A percentile compares a stretch with the other conserved stretches of the same genome.
Evolutionary conservation across 2,329 filamentous ascomycete genomes (phyloP).

Genomic region (Metarhizium brunneum): DNA sequence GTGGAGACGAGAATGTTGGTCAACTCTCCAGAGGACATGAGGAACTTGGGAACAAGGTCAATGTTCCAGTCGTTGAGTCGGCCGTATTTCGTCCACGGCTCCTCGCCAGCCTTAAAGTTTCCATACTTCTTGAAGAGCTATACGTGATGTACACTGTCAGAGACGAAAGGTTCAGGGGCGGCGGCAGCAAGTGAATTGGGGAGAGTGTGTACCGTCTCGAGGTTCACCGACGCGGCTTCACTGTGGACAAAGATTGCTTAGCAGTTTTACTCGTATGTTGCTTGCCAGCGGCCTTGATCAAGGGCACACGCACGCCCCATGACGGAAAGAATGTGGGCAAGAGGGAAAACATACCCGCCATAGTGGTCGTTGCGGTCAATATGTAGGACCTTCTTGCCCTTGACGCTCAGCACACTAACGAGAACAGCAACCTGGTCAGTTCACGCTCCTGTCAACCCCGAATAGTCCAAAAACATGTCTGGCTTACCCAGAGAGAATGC

Average conservation of each 20-base stretch:
- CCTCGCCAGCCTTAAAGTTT: slow-evolving; percentile 67
- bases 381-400: slow-evolving; percentile 98
- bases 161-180: slow-evolving; percentile 9
- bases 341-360: slow-evolving; percentile 61
- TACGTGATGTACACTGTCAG: slow-evolving; percentile 8
- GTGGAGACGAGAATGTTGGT: slow-evolving; percentile 98
- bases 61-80: slow-evolving; percentile 99
- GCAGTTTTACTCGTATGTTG: neutral
- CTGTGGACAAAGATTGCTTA: slow-evolving; percentile 29
- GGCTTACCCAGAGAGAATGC: slow-evolving; percentile 88
- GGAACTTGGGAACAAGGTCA: slow-evolving; percentile 93
- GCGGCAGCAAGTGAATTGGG: slow-evolving; percentile 6
- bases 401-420: slow-evolving; percentile 78
- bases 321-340: neutral
- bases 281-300: neutral
- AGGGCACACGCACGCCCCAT: no score
- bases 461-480: neutral
- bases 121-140: slow-evolving; percentile 96
- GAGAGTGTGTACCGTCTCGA: slow-evolving; percentile 64
- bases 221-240: slow-evolving; percentile 93
- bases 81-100: slow-evolving; percentile 98
- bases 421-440: slow-evolving; percentile 22
- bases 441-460: neutral
- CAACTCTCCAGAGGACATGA: slow-evolving; percentile 97
- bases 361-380: slow-evolving; percentile 99